Evolutionary conservation across 805 yeast species (phyloP).

Genomic region (Schwanniomyces occidentalis): DNA sequence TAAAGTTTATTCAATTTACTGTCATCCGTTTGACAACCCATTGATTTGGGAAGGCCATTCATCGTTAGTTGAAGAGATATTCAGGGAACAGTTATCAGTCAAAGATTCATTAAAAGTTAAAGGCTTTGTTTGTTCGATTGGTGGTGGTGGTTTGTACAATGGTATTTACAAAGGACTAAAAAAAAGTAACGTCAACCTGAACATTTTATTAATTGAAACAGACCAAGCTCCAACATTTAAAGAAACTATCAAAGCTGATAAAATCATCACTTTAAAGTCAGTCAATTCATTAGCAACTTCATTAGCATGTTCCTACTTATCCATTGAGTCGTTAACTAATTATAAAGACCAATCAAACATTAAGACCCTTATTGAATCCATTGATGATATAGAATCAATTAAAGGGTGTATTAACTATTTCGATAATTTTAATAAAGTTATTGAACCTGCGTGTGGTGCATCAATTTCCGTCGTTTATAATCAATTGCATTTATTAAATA

Average conservation of each 20-base stretch:
- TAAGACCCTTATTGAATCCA: conserved; percentile 21
- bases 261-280: conserved; percentile 44
- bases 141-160: conserved; percentile 60
- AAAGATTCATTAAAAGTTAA: conserved; percentile 27
- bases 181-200: conserved; percentile 24
- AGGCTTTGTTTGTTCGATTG: conserved; percentile 54
- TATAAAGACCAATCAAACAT: conserved; percentile 15
- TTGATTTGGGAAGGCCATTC: conserved; percentile 59
- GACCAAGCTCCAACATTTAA: conserved; percentile 61
- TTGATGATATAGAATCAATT: conserved; percentile 57
- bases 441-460: conserved; percentile 78
- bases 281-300: conserved; percentile 61
- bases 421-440: conserved; percentile 48
- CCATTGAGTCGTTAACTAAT: conserved; percentile 48
- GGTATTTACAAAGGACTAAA: conserved; percentile 50
- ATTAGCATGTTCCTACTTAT: conserved; percentile 61
- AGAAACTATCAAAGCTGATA: conserved; percentile 47
- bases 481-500: conserved; percentile 25
- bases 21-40: conserved; percentile 56
- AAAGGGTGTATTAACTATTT: conserved; percentile 52
- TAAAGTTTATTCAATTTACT: conserved; percentile 43
- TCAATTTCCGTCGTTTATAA: conserved; percentile 56
- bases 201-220: conserved; percentile 53
- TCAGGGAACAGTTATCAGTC: conserved; percentile 21
- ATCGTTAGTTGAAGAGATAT: conserved; percentile 46